Base-by-base conservation (phyloP, 345 rosid species). In the Aurinia saxatilis region DNA sequence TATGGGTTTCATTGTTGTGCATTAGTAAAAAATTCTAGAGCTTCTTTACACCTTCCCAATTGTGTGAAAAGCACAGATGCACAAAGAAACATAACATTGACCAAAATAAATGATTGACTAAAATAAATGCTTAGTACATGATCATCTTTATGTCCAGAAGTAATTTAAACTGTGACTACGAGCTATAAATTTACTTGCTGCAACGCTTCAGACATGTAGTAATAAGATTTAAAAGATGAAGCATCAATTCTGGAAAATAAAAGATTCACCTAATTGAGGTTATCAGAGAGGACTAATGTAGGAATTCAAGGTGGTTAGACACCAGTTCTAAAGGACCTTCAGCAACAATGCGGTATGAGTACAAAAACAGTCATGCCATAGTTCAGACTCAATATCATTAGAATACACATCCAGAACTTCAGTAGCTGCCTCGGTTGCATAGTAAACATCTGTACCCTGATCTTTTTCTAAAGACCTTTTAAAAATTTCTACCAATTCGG, bases 341-440 rank as follows among this genome's bases (percentile, higher is more conserved):
- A 92, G 90, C 71, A 87, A 81, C 76, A 92, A 81, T 54, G 95
- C 89, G 9, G 96, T 95, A 60, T 91, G 98, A 42, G 68, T 87
- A 70, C 98, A 92, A 57, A 92, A 86, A 68, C 91, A 85, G 62
- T 87, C 90, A 72, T 71, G 86, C 85, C 79, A 77, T 36, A 81
- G 64, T 1, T 42, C 36, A 34, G 78, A 72, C 17, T 77, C 85
- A 51, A 90, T 78, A 51, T 71, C 80, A 79, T 41, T 70, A 25
- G 74, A 71, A 46, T 79, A 76, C 55, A 79, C 84, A 74, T 87
- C 84, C 74, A 92, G 66, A 75, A 89, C 82, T 75, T 89, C 95
- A 73, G 71, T 82, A 79, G 96, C 91, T 27, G 96, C 95, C 81
- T 89, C 97, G 42, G 89, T 87, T 49, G 85, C 95, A 61, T 77